These are phyloP conservation scores for Mycotypha africana DNA, from an alignment of 371 early-diverging fungal species.

Conservation along the genomic window DNA sequence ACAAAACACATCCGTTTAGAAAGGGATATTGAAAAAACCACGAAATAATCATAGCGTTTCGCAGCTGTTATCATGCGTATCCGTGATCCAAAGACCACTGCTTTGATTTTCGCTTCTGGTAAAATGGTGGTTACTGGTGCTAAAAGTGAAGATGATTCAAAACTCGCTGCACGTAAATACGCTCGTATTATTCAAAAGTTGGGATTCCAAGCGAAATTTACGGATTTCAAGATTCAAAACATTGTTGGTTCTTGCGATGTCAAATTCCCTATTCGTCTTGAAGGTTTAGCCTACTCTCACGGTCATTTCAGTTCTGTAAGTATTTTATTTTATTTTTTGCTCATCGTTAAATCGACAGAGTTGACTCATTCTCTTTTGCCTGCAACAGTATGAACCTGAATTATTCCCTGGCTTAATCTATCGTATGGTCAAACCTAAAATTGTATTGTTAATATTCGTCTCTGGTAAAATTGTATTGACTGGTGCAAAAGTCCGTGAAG, in stretches of 20 bases:
- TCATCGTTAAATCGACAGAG: too few relatives aligned
- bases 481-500: constrained; percentile 99
- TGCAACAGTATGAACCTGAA: constrained; percentile 97
- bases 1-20: too few relatives aligned
- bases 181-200: constrained; percentile 99
- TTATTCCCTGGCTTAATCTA: constrained; percentile 99
- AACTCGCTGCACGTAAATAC: constrained; percentile 98
- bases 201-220: constrained; percentile 98
- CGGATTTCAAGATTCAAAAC: constrained; percentile 99
- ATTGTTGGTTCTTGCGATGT: constrained; percentile 99
- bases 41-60: constrained; percentile 98
- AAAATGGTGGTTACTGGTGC: constrained; percentile 99
- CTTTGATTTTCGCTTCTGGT: constrained; percentile 99
- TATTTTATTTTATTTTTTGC: constrained; percentile 10
- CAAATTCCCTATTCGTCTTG: constrained; percentile 99
- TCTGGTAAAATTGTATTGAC: constrained; percentile 99
- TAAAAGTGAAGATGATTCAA: constrained; percentile 95
- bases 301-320: constrained; percentile 95
- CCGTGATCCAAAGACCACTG: constrained; percentile 99
- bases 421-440: constrained; percentile 99
- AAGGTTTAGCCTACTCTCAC: constrained; percentile 98
- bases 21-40: too few relatives aligned
- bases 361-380: neutral
- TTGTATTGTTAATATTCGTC: constrained; percentile 99
- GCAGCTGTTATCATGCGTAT: constrained; percentile 99